Percentiles rank a stretch among this genome's conserved stretches.
Evolutionary conservation across 2,329 filamentous ascomycete genomes (phyloP).

Genomic region (Cordyceps farinosa): DNA sequence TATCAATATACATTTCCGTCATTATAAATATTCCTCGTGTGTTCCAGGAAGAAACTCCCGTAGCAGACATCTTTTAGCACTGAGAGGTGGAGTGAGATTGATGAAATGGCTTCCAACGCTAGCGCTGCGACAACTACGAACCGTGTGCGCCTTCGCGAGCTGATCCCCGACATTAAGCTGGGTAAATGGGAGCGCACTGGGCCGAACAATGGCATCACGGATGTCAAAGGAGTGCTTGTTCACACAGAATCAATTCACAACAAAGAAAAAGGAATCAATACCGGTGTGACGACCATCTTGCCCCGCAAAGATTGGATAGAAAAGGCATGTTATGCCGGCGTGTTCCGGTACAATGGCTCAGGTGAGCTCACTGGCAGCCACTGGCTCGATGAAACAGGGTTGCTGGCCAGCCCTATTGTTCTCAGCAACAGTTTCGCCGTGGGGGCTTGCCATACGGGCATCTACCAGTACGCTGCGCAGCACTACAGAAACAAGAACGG

Average conservation of each 20-base stretch:
- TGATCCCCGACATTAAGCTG: conserved; percentile 39
- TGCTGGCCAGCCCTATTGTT: conserved; percentile 53
- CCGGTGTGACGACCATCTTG: conserved; percentile 44
- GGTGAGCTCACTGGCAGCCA: conserved; percentile 57
- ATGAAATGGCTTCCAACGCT: background rate
- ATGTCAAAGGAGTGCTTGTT: conserved; percentile 42
- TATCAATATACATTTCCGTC: no score
- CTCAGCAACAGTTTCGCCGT: conserved; percentile 56
- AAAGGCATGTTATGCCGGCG: conserved; percentile 40
- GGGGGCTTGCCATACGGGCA: conserved; percentile 51
- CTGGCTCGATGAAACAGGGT: conserved; percentile 55
- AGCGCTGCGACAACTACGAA: background rate
- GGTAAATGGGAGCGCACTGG: conserved; percentile 38
- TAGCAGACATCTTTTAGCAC: background rate
- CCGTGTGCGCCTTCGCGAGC: conserved; percentile 32
- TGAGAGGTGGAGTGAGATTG: background rate
- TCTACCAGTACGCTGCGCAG: conserved; percentile 50
- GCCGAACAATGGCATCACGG: conserved; percentile 43
- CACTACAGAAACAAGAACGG: conserved; percentile 38
- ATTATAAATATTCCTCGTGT: no score
- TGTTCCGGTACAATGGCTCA: conserved; percentile 57
- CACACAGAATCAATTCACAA: conserved; percentile 38
- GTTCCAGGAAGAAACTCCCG: background rate
- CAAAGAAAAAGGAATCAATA: conserved; percentile 35
- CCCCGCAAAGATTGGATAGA: conserved; percentile 40